phyloP scores from a whole-genome alignment of 148 eudicot genomes.

The Gaultheria prostrata region DNA sequence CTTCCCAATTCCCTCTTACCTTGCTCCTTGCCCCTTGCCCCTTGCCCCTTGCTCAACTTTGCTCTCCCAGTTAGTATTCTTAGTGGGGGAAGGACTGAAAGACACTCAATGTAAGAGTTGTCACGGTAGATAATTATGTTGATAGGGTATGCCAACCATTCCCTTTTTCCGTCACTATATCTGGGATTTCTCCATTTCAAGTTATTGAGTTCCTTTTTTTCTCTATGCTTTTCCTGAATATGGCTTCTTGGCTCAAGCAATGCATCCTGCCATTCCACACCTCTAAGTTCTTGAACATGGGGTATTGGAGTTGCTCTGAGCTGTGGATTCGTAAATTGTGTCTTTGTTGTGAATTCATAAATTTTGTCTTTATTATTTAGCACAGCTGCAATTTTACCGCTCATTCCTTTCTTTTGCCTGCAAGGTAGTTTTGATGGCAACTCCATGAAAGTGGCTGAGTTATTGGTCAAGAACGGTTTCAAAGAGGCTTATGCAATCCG shows the following conservation, averaged over 20 bases:
- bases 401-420: constrained; percentile 36
- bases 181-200: not conserved
- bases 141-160: not conserved
- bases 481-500: constrained; percentile 87
- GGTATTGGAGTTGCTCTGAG: not conserved
- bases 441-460: constrained; percentile 82
- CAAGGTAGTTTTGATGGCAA: constrained; percentile 98
- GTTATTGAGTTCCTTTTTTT: not conserved
- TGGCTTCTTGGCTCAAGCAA: not conserved
- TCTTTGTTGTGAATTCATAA: not conserved
- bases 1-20: not conserved
- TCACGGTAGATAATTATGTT: not conserved
- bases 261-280: not conserved
- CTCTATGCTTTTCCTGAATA: not conserved
- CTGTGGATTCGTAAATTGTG: not conserved
- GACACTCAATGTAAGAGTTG: not conserved
- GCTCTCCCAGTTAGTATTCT: not conserved
- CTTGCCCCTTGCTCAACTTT: not conserved
- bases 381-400: not conserved
- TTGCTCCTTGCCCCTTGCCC: not conserved
- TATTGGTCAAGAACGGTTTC: constrained; percentile 78
- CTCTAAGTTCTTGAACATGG: not conserved
- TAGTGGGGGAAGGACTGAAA: not conserved
- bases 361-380: not conserved
- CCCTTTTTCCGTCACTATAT: not conserved